Evolutionary conservation across 2,329 filamentous ascomycete species (phyloP).

Genomic region (Samsoniella hepiali): DNA sequence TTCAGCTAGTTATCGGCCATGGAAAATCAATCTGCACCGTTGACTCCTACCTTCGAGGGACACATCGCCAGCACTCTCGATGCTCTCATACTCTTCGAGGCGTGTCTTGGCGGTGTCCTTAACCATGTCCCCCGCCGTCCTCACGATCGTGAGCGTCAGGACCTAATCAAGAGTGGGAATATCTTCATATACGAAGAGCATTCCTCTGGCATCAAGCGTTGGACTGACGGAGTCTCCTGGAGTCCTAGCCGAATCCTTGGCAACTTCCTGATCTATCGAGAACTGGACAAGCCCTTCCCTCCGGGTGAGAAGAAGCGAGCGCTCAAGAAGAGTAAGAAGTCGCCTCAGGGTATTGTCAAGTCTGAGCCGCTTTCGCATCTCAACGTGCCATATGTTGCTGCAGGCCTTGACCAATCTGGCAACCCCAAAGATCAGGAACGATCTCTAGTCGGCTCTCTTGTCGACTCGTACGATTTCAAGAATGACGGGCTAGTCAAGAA

Average conservation of each 20-base stretch:
- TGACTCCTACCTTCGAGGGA: conserved; percentile 65
- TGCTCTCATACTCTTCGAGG: conserved; percentile 77
- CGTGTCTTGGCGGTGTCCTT: conserved; percentile 66
- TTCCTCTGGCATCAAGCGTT: conserved; percentile 86
- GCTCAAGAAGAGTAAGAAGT: conserved; percentile 62
- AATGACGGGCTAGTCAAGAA: conserved; percentile 82
- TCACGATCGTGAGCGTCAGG: conserved; percentile 75
- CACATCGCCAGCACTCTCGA: conserved; percentile 68
- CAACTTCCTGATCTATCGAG: conserved; percentile 82
- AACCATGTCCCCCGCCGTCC: conserved; percentile 78
- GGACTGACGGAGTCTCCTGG: conserved; percentile 91
- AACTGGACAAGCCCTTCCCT: conserved; percentile 73
- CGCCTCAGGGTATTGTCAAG: conserved; percentile 37
- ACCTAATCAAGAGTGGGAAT: conserved; percentile 77
- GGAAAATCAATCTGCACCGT: conserved; percentile 29
- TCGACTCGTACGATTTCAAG: conserved; percentile 91
- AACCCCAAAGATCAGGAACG: conserved; percentile 34
- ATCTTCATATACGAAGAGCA: conserved; percentile 92
- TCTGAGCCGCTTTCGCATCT: conserved; percentile 27
- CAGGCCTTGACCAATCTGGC: conserved; percentile 20
- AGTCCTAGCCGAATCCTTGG: conserved; percentile 82
- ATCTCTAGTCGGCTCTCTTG: conserved; percentile 70
- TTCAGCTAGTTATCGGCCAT: conserved; percentile 23
- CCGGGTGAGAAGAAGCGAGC: conserved; percentile 83
- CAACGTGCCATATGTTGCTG: conserved; percentile 19